phyloP scores from a whole-genome alignment of 345 rosid species.

The Arabidopsis arenosa region DNA sequence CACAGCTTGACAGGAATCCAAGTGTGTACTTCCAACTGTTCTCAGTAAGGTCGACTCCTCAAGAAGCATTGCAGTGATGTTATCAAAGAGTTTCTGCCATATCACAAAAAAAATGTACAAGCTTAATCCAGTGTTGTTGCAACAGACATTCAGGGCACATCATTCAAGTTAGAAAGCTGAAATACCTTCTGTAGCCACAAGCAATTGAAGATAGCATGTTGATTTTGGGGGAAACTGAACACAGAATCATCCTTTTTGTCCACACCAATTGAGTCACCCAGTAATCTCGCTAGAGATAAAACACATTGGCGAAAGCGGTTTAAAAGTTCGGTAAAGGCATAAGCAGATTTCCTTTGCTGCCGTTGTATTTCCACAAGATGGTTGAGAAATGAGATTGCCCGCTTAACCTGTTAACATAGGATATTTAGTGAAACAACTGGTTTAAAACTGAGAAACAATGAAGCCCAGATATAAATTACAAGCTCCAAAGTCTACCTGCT shows the following conservation, averaged over 20 bases:
- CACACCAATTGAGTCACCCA: conserved; percentile 40
- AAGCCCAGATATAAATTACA: conserved; percentile 18
- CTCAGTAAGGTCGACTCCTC: conserved; percentile 69
- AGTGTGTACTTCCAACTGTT: conserved; percentile 63
- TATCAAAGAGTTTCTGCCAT: conserved; percentile 81
- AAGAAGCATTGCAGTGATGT: conserved; percentile 52
- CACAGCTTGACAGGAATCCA: conserved; percentile 60
- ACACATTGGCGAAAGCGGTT: conserved; percentile 53
- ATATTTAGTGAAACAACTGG: conserved; percentile 38
- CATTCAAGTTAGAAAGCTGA: conserved; percentile 32
- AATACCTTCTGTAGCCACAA: conserved; percentile 89
- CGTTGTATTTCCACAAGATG: conserved; percentile 84
- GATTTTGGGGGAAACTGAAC: conserved; percentile 59
- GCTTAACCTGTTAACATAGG: conserved; percentile 57
- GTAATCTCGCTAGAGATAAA: conserved; percentile 51
- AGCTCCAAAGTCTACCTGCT: conserved; percentile 62
- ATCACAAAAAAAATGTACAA: conserved; percentile 26
- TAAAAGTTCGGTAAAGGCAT: conserved; percentile 59
- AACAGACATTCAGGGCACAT: conserved; percentile 25
- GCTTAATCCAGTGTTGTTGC: conserved; percentile 30
- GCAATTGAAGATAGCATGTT: conserved; percentile 56
- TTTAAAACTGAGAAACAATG: conserved; percentile 1
- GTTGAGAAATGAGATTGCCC: conserved; percentile 74
- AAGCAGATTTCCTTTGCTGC: conserved; percentile 68
- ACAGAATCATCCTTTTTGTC: conserved; percentile 39